These are phyloP conservation scores for Ogataea populi-albae DNA, from an alignment of 805 yeast genomes.

Conservation along the genomic window DNA sequence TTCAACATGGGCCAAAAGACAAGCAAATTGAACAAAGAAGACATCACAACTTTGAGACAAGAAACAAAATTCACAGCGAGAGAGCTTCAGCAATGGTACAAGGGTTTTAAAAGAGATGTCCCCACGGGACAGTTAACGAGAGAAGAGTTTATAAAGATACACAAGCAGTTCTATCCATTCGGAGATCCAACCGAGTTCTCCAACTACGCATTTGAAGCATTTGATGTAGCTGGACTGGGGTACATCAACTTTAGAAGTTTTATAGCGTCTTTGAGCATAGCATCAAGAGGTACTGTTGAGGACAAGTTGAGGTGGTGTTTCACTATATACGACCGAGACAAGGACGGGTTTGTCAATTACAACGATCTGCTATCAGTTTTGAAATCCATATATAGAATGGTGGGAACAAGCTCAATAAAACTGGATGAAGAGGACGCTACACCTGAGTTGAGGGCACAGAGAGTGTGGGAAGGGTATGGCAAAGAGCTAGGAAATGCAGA, in stretches of 20 bases:
- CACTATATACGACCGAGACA: slow-evolving; percentile 78
- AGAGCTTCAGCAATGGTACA: slow-evolving; percentile 98
- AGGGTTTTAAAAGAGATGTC: slow-evolving; percentile 91
- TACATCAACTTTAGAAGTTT: slow-evolving; percentile 89
- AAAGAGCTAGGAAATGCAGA: slow-evolving; percentile 65
- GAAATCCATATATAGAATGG: slow-evolving; percentile 86
- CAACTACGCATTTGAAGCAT: slow-evolving; percentile 80
- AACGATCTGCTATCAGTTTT: slow-evolving; percentile 80
- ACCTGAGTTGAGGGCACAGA: slow-evolving; percentile 82
- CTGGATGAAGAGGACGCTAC: slow-evolving; percentile 87
- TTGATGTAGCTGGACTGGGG: slow-evolving; percentile 79
- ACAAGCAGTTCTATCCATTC: slow-evolving; percentile 96
- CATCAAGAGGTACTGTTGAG: slow-evolving; percentile 79
- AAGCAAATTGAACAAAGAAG: slow-evolving; percentile 88
- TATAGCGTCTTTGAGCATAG: slow-evolving; percentile 79
- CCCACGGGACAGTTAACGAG: slow-evolving; percentile 85
- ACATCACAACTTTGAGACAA: slow-evolving; percentile 72
- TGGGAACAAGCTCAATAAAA: slow-evolving; percentile 83
- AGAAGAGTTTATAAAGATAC: slow-evolving; percentile 86
- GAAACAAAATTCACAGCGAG: slow-evolving; percentile 90
- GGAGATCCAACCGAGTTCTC: slow-evolving; percentile 95
- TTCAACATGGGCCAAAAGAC: slow-evolving; percentile 91
- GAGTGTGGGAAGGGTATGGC: slow-evolving; percentile 53
- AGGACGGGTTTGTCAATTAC: slow-evolving; percentile 71
- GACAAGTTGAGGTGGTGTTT: slow-evolving; percentile 91